phyloP scores from a whole-genome alignment of 495 filamentous ascomycete genomes.

The Jackrogersella minutella region DNA sequence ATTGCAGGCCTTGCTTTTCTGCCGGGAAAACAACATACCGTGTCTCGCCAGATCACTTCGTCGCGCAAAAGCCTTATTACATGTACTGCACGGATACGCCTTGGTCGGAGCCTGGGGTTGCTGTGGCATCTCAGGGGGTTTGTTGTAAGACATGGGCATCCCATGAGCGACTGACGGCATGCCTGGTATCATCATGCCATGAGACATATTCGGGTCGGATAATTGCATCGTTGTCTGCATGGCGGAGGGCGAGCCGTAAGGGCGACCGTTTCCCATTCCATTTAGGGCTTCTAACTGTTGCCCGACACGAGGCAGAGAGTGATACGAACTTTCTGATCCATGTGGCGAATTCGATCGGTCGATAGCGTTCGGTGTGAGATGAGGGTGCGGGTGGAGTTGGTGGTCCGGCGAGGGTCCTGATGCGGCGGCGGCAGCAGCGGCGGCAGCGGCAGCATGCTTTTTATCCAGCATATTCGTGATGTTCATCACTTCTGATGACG shows the following conservation, averaged over 20 bases:
- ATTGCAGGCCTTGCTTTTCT: not conserved
- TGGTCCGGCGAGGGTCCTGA: slow-evolving; percentile 55
- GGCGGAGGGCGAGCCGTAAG: slow-evolving; percentile 43
- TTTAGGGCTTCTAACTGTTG: slow-evolving; percentile 60
- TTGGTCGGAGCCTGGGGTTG: slow-evolving; percentile 58
- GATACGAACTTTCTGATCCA: slow-evolving; percentile 70
- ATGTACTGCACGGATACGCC: slow-evolving; percentile 90
- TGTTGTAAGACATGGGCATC: slow-evolving; percentile 46
- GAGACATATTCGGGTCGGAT: slow-evolving; percentile 55
- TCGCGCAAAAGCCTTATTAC: slow-evolving; percentile 90
- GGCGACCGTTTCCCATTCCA: slow-evolving; percentile 51
- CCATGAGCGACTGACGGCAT: slow-evolving; percentile 46
- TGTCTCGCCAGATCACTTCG: slow-evolving; percentile 94
- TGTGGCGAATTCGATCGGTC: slow-evolving; percentile 77
- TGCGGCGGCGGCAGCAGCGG: slow-evolving; percentile 54
- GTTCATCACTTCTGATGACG: slow-evolving; percentile 62
- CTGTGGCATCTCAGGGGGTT: slow-evolving; percentile 46
- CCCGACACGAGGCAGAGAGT: slow-evolving; percentile 56
- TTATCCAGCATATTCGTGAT: slow-evolving; percentile 74
- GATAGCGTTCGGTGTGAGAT: slow-evolving; percentile 64
- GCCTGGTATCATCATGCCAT: slow-evolving; percentile 45
- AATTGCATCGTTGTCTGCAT: slow-evolving; percentile 60
- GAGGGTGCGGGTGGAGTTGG: slow-evolving; percentile 63
- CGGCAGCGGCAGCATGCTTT: slow-evolving; percentile 63
- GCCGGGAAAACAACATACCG: slow-evolving; percentile 65